These are phyloP conservation scores for Silene uniflora DNA, from an alignment of 148 eudicot species.

Conservation along the genomic window DNA sequence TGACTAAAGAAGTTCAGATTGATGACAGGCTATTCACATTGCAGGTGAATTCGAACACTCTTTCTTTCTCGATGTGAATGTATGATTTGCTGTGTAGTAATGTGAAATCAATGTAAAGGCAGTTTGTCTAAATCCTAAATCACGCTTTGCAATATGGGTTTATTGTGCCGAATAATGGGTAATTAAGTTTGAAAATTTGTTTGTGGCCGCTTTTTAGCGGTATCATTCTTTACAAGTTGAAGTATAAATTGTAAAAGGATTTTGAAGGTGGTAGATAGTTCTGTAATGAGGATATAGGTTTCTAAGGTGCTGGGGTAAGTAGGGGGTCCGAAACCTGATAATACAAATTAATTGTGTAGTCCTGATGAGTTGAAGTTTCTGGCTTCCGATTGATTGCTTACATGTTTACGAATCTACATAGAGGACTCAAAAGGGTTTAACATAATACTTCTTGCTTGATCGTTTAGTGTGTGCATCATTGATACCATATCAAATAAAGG, in stretches of 20 bases:
- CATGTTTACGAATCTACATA: neutral
- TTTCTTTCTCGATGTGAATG: neutral
- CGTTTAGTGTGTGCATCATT: neutral
- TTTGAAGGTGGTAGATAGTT: neutral
- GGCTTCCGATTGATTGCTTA: neutral
- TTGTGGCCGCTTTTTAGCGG: too few relatives aligned
- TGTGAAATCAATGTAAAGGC: neutral
- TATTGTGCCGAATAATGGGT: too few relatives aligned
- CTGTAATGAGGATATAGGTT: neutral
- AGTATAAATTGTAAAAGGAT: neutral
- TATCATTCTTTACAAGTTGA: neutral
- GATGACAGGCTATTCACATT: constrained; percentile 74
- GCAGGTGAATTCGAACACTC: constrained; percentile 39
- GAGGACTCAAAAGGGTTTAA: neutral
- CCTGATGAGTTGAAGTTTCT: neutral
- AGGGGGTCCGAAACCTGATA: too few relatives aligned
- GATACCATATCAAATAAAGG: neutral
- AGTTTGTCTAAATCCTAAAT: neutral
- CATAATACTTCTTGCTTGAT: neutral
- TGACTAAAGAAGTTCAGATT: constrained; percentile 73
- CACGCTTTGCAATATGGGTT: neutral
- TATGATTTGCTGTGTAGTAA: neutral
- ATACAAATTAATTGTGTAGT: too few relatives aligned
- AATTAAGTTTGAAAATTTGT: too few relatives aligned
- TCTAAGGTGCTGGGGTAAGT: too few relatives aligned